A percentile compares a stretch with the other conserved stretches of the same genome.
phyloP scores from a whole-genome alignment of 352 stramenopile species.

The Phytophthora agathidicida region DNA sequence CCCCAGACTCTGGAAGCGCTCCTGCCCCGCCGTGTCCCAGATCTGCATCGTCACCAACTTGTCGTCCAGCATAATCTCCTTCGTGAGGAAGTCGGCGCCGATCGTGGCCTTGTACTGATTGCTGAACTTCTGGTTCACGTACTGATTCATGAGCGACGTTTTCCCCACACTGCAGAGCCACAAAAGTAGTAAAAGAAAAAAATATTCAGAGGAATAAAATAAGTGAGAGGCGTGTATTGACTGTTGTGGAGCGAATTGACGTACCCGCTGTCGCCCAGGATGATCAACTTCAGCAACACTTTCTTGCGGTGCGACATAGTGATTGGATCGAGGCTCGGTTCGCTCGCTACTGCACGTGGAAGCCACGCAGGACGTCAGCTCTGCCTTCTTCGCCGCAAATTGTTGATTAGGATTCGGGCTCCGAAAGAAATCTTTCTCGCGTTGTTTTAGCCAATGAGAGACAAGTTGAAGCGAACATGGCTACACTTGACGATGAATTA shows the following conservation, averaged over 20 bases:
- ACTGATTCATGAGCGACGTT: slow-evolving; percentile 99
- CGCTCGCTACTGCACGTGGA: slow-evolving; percentile 5
- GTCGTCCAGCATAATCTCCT: slow-evolving; percentile 96
- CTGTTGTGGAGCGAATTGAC: slow-evolving; percentile 21
- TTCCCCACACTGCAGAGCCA: slow-evolving; percentile 98
- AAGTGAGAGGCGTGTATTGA: background rate
- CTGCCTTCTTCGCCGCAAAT: slow-evolving; percentile 5
- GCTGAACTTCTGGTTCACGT: slow-evolving; percentile 98
- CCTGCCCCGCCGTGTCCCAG: slow-evolving; percentile 99
- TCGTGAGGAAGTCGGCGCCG: slow-evolving; percentile 98
- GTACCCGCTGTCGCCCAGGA: slow-evolving; percentile 97
- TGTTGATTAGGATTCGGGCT: slow-evolving; percentile 28
- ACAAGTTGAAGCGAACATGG: slow-evolving; percentile 30
- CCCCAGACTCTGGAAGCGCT: slow-evolving; percentile 98
- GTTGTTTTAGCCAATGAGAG: slow-evolving; percentile 30
- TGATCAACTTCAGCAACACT: slow-evolving; percentile 97
- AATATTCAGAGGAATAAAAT: background rate
- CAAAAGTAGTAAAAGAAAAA: background rate
- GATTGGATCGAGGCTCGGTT: background rate
- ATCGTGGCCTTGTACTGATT: slow-evolving; percentile 99
- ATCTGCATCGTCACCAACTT: slow-evolving; percentile 98
- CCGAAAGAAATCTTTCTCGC: slow-evolving; percentile 22
- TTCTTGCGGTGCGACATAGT: slow-evolving; percentile 94
- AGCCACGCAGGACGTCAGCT: background rate
- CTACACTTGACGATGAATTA: slow-evolving; percentile 21